Conservation (phyloP, 140 eudicot species). For the Anethum foeniculum region DNA sequence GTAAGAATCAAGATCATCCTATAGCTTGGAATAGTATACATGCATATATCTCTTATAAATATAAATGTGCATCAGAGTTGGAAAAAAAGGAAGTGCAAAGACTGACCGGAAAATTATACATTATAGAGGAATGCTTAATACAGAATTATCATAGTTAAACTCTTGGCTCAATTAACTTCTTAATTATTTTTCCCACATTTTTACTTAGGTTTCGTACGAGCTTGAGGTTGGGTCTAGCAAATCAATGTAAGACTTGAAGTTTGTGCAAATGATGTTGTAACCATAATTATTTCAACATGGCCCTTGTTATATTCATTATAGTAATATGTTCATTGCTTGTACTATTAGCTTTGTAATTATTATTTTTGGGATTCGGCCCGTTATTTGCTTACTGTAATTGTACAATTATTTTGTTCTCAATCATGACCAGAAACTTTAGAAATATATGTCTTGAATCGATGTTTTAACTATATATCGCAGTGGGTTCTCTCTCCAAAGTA, state of each 20-base stretch:
- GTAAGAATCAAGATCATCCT: not conserved
- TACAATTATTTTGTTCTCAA: not conserved
- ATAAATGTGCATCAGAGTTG: not conserved
- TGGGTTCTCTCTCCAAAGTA: constrained; percentile 79
- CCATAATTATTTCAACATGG: not conserved
- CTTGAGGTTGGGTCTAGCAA: not conserved
- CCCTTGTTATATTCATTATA: not conserved
- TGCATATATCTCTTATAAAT: no score
- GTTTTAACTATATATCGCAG: constrained; percentile 21
- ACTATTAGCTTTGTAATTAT: not conserved
- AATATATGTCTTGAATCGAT: not conserved
- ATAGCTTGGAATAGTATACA: not conserved
- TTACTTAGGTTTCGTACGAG: not conserved
- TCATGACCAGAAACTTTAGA: not conserved
- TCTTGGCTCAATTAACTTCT: not conserved
- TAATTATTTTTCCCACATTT: not conserved
- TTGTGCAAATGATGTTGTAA: not conserved
- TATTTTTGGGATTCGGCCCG: not conserved
- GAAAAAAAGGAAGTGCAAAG: not conserved
- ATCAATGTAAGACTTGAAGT: not conserved
- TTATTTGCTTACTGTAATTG: not conserved
- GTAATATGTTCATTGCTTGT: not conserved
- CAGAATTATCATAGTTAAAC: not conserved
- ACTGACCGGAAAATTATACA: not conserved
- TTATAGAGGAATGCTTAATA: not conserved